phyloP scores from a whole-genome alignment of 2,329 filamentous ascomycete species.

The Aureobasidium sp. region DNA sequence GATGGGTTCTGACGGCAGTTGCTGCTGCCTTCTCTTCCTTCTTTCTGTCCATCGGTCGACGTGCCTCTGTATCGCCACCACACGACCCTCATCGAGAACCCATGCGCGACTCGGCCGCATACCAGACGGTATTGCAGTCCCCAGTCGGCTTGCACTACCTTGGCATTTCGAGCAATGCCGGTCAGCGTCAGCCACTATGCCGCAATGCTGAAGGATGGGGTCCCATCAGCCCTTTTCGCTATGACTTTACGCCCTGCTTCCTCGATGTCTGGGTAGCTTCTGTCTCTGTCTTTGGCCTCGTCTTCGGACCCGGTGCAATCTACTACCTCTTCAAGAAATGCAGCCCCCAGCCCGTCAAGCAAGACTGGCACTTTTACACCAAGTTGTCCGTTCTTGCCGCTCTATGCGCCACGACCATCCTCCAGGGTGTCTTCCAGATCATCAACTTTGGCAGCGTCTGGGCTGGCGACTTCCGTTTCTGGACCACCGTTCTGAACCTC shows the following conservation, averaged over 20 bases:
- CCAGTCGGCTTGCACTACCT: slow-evolving; percentile 13
- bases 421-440: slow-evolving; percentile 72
- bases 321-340: slow-evolving; percentile 72
- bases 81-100: neutral
- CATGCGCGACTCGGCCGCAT: slow-evolving; percentile 12
- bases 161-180: neutral
- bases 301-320: slow-evolving; percentile 69
- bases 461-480: slow-evolving; percentile 77
- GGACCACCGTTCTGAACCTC: slow-evolving; percentile 67
- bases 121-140: slow-evolving; percentile 11
- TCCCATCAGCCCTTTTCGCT: slow-evolving; percentile 76
- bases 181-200: slow-evolving; percentile 62
- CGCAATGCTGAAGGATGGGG: slow-evolving; percentile 93
- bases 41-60: slow-evolving; percentile 2
- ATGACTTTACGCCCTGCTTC: slow-evolving; percentile 96
- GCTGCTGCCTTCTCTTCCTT: slow-evolving; percentile 1
- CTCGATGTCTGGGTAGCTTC: slow-evolving; percentile 81
- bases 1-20: slow-evolving; percentile 5
- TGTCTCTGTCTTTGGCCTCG: slow-evolving; percentile 70
- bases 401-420: slow-evolving; percentile 60
- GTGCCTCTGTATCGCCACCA: slow-evolving; percentile 6
- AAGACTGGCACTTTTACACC: slow-evolving; percentile 87
- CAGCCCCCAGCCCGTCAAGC: slow-evolving; percentile 59
- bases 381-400: slow-evolving; percentile 70
- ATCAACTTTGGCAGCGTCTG: slow-evolving; percentile 61